Base-by-base conservation (phyloP, 371 early-diverging fungal species). In the Mucor irregularis region DNA sequence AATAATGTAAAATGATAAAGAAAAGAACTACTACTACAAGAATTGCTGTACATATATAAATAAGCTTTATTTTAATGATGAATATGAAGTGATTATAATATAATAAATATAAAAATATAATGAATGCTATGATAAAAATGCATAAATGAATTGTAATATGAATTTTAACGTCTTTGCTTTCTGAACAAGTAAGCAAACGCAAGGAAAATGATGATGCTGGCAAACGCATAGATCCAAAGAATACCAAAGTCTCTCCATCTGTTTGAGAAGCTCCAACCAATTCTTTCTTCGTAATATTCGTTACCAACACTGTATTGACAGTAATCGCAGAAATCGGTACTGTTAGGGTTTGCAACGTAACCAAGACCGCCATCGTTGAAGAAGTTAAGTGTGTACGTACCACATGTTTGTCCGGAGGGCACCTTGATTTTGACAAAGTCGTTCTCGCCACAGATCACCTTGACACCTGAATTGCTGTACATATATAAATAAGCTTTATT, bases 211-310 rank as follows among this genome's bases (percentile, higher is more conserved):
- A 58, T 14, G 13, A 83, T 46, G 55, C 87, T 88, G 64, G 82
- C 81, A n/a, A 61, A 56, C 24, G 68, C 56, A 68, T 78, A 88
- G 1, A 73, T 80, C 11, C 80, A 64, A 19, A 92, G 55, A 44
- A 90, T 80, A 24, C 84, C 84, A 59, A 84, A 74, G 68, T 90
- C 83, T 56, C 89, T 79, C n/a, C n/a, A n/a, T n/a, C n/a, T n/a
- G n/a, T n/a, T n/a, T n/a, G n/a, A n/a, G n/a, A n/a, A n/a, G n/a
- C 86, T 87, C 55, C 90, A 90, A 25, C 73, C 77, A 25, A 90
- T 67, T 5, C 39, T 40, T 25, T 24, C 28, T 3, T 60, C 52
- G 49, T 74, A 83, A 55, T 74, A 88, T 35, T 86, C 82, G 42
- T 88, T 80, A 17, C 89, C 90, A 14, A 58, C 55, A 7, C 37